Evolutionary conservation across 352 stramenopile species (phyloP).

Genomic region (Pilasporangium apinafurcum): DNA sequence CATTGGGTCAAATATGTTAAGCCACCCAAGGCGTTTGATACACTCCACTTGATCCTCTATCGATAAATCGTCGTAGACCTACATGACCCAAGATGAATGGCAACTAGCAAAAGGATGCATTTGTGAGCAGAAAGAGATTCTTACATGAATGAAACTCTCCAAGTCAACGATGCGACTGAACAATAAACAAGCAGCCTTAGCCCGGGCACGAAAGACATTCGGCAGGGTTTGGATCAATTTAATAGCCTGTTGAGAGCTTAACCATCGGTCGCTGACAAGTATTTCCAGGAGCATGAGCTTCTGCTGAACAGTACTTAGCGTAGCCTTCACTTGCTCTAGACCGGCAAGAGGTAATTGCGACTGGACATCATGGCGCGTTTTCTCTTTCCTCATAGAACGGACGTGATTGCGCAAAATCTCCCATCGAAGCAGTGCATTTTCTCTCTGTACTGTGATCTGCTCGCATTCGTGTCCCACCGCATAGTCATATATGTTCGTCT

Average conservation of each 20-base stretch:
- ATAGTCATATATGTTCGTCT: not conserved
- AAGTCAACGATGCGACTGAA: slow-evolving; percentile 70
- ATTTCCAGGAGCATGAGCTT: slow-evolving; percentile 41
- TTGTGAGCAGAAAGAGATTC: not conserved
- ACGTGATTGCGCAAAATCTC: slow-evolving; percentile 24
- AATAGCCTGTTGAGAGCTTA: slow-evolving; percentile 40
- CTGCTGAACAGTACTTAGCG: slow-evolving; percentile 14
- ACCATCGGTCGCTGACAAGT: slow-evolving; percentile 37
- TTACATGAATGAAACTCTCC: slow-evolving; percentile 62
- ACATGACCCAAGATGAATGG: not conserved
- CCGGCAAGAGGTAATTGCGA: not conserved
- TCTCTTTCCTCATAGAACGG: not conserved
- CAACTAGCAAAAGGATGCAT: no score
- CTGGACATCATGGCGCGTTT: not conserved
- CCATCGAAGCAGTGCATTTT: slow-evolving; percentile 31
- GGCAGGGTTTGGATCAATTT: slow-evolving; percentile 35
- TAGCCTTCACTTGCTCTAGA: slow-evolving; percentile 14
- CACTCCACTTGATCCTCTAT: slow-evolving; percentile 52
- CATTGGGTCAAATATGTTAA: slow-evolving; percentile 80
- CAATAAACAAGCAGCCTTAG: slow-evolving; percentile 40
- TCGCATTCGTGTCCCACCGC: not conserved
- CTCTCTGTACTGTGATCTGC: not conserved
- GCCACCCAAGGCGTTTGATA: slow-evolving; percentile 65
- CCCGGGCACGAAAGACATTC: slow-evolving; percentile 36
- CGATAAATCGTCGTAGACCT: slow-evolving; percentile 49